Evolutionary conservation across 345 rosid genomes (phyloP), one percentile per base, ranked within the genome.

Genomic region (Gynandropsis gynandra): DNA sequence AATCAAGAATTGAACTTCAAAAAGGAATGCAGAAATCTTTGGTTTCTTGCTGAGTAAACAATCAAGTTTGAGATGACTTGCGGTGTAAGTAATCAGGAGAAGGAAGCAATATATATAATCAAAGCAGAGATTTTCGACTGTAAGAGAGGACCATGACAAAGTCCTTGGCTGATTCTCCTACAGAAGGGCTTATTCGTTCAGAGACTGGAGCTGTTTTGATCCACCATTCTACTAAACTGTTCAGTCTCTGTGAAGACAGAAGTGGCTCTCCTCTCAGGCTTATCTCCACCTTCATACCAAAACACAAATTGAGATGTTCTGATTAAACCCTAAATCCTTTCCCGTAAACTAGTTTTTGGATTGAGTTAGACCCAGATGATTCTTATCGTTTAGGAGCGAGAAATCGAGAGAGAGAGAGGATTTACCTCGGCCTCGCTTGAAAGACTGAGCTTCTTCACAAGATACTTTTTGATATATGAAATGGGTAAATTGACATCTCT

Each of bases 401-500:
- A 15, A 36, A 8, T 6, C 16, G 34, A 34, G 20, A 9, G 14
- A 39, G 5, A 27, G 9, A 41, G 5, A 1, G 13, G 20, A 35
- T 9, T 48, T 67, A 78, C 83, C 83, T 78, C 74, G 12, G 48
- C 58, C 49, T 78, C 80, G 3, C 64, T 59, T 8, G 38, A n/a
- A 29, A 72, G 80, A 32, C 64, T 66, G 10, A 78, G 62, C 61
- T 70, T 78, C 15, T 16, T 63, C 49, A 47, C 69, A 0, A 78
- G 16, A 54, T 78, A 75, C 65, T 65, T 72, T 24, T 62, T 67
- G 37, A 78, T 65, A 14, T 16, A 27, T 4, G 70, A 70, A 59
- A 78, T 72, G 0, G 78, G 65, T 54, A 78, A 44, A 18, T 36
- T 62, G 9, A 70, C 59, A 47, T 75, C 78, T 72, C 83, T 77